phyloP scores from a whole-genome alignment of 192 early-diverging fungal species.

The Umbelopsis ramanniana region DNA sequence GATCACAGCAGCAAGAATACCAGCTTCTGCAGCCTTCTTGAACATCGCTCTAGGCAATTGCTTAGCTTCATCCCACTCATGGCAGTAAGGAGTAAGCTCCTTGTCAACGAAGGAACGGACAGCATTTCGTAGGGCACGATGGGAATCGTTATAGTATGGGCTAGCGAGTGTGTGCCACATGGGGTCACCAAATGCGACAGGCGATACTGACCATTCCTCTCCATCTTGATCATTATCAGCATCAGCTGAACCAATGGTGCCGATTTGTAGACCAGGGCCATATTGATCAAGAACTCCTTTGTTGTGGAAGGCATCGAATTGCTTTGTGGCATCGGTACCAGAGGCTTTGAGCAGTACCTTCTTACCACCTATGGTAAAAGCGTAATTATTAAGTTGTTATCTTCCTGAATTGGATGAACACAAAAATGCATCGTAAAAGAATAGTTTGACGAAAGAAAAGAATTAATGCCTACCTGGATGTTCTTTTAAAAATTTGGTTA shows the following conservation, averaged over 20 bases:
- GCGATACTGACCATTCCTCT: slow-evolving; percentile 53
- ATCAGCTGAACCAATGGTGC: slow-evolving; percentile 59
- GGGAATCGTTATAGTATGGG: slow-evolving; percentile 83
- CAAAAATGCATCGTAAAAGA: not conserved
- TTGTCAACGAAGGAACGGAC: slow-evolving; percentile 79
- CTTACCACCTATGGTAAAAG: slow-evolving; percentile 45
- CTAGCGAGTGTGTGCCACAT: slow-evolving; percentile 65
- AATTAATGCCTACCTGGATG: slow-evolving; percentile 51
- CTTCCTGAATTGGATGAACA: not conserved
- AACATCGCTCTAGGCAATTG: slow-evolving; percentile 73
- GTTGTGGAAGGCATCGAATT: slow-evolving; percentile 88
- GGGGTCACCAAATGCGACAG: slow-evolving; percentile 78
- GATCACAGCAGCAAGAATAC: slow-evolving; percentile 68
- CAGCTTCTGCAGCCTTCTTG: slow-evolving; percentile 73
- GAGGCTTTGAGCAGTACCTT: slow-evolving; percentile 79
- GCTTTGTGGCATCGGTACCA: slow-evolving; percentile 81
- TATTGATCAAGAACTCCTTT: slow-evolving; percentile 65
- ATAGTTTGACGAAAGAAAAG: not conserved
- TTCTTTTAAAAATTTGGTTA: slow-evolving; percentile 57
- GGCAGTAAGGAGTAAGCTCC: slow-evolving; percentile 75
- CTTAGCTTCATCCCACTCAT: slow-evolving; percentile 87
- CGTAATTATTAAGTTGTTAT: slow-evolving; percentile 8
- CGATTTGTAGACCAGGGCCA: slow-evolving; percentile 63
- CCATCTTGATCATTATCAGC: slow-evolving; percentile 33
- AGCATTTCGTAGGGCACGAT: slow-evolving; percentile 62